Conservation (phyloP, 306 rosid genomes). For the Sechiopsis laciniata region DNA sequence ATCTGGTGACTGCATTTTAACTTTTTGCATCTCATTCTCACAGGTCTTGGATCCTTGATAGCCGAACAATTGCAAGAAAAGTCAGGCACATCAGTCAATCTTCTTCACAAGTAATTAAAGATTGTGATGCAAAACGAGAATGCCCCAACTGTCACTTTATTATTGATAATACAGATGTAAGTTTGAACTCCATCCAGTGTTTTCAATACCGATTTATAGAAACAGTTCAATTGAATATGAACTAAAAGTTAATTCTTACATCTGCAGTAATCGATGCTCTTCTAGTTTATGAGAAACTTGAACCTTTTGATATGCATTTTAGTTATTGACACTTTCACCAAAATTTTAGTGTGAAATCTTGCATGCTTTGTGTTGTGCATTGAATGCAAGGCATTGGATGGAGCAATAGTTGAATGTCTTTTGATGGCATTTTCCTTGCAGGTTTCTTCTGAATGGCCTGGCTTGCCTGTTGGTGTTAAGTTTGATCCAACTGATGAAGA, state of each 20-base stretch:
- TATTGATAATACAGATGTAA: conserved; percentile 77
- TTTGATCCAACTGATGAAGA: conserved; percentile 84
- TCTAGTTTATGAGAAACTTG: too few species aligned
- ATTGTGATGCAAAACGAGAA: conserved; percentile 68
- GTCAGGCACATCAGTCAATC: conserved; percentile 45
- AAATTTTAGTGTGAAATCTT: neutral
- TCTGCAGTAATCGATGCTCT: too few species aligned
- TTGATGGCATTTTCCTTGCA: conserved; percentile 20
- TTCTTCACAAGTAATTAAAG: conserved; percentile 51
- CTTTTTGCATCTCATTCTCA: conserved; percentile 21
- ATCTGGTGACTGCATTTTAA: conserved; percentile 8
- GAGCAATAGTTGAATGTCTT: neutral
- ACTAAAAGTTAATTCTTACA: too few species aligned
- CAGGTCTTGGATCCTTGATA: conserved; percentile 75
- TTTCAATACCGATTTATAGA: conserved; percentile 12
- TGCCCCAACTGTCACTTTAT: conserved; percentile 64
- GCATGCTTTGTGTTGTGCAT: neutral
- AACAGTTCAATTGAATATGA: neutral
- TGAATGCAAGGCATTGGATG: neutral
- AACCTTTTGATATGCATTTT: neutral
- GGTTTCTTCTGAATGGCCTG: conserved; percentile 86
- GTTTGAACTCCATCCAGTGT: conserved; percentile 27
- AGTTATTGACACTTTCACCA: neutral
- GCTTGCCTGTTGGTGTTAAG: conserved; percentile 80
- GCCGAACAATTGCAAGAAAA: conserved; percentile 75